A percentile compares a stretch with the other conserved stretches of the same genome.
phyloP scores from a whole-genome alignment of 75 land plant species.

The Pinus tabuliformis region DNA sequence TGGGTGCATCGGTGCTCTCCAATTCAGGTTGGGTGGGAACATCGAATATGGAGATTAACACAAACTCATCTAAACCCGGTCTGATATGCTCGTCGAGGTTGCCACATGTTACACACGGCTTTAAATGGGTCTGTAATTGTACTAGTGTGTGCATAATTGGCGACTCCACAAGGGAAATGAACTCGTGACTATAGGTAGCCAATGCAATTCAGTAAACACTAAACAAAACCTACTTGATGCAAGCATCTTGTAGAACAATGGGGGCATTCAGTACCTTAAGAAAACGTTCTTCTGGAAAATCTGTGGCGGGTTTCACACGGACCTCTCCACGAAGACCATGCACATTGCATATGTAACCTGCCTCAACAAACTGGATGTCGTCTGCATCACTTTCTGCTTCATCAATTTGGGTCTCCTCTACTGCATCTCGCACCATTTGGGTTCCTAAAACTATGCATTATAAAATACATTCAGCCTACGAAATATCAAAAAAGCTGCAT shows the following conservation, averaged over 20 bases:
- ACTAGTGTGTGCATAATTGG: too few relatives aligned
- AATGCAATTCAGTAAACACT: neutral
- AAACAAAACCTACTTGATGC: neutral
- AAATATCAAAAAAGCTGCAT: neutral
- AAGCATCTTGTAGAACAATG: neutral
- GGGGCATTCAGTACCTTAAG: conserved; percentile 32
- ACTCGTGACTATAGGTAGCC: neutral
- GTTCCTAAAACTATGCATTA: neutral
- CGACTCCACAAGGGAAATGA: too few relatives aligned
- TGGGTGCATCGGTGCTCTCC: too few relatives aligned
- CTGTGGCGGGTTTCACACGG: conserved; percentile 67
- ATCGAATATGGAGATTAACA: too few relatives aligned
- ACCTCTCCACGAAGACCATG: conserved; percentile 91
- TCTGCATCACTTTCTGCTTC: neutral
- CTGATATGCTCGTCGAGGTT: too few relatives aligned
- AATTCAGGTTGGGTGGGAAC: too few relatives aligned
- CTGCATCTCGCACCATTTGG: neutral
- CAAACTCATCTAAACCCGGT: too few relatives aligned
- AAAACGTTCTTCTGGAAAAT: conserved; percentile 84
- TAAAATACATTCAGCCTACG: neutral
- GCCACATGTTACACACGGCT: too few relatives aligned
- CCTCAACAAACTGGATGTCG: conserved; percentile 55
- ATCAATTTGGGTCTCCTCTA: neutral
- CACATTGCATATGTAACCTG: conserved; percentile 59
- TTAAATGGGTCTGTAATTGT: too few relatives aligned